These are phyloP conservation scores for Trichoderma virens DNA, from an alignment of 495 filamentous ascomycete species.

Conservation along the genomic window DNA sequence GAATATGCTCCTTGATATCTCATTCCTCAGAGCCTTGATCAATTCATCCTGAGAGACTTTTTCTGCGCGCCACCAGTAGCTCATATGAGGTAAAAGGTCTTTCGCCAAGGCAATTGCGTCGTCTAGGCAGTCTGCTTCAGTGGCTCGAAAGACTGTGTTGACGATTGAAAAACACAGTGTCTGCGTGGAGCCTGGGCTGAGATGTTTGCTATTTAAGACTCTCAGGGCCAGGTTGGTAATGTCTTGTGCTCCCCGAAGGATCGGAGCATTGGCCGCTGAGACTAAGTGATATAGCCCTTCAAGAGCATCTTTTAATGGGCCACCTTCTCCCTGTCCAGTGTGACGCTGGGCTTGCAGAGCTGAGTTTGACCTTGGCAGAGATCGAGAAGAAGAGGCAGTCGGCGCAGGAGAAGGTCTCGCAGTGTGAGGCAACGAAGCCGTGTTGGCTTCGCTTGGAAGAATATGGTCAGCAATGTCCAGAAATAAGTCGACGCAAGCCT, in stretches of 20 bases:
- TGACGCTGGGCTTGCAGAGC: conserved; percentile 1
- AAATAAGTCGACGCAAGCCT: conserved; percentile 60
- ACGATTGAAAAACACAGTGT: conserved; percentile 66
- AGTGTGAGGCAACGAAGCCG: neutral
- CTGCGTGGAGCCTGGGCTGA: conserved; percentile 52
- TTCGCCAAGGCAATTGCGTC: conserved; percentile 50
- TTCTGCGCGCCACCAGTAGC: conserved; percentile 60
- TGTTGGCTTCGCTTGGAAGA: neutral
- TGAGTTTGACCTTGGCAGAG: conserved; percentile 26
- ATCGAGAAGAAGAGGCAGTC: conserved; percentile 19
- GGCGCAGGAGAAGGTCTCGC: conserved; percentile 36
- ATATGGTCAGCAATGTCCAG: neutral
- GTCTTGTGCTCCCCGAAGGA: conserved; percentile 48
- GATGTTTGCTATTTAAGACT: conserved; percentile 52
- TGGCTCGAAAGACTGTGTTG: conserved; percentile 58
- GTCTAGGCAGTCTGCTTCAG: conserved; percentile 57
- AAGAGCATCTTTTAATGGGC: conserved; percentile 42
- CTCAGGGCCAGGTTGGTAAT: conserved; percentile 52
- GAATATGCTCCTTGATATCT: conserved; percentile 63
- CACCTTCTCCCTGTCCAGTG: neutral
- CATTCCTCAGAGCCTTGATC: conserved; percentile 47
- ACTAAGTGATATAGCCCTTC: conserved; percentile 59
- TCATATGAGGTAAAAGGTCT: conserved; percentile 62
- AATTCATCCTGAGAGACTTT: conserved; percentile 65
- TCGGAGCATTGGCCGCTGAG: conserved; percentile 61